Evolutionary conservation across 305 asterid species (phyloP).

Genomic region (Petunia hybrid): DNA sequence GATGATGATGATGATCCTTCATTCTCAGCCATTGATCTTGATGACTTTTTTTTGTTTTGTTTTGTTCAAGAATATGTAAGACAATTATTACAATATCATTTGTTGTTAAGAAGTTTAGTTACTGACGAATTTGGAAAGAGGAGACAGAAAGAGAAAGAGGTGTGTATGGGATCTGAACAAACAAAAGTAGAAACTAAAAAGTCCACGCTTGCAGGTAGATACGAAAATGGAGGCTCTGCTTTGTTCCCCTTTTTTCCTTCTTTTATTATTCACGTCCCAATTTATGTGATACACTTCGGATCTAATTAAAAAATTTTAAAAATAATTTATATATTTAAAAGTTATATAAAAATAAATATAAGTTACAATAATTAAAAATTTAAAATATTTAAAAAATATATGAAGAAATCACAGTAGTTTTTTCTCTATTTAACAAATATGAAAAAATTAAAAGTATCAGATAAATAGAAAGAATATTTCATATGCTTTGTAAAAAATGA

Average conservation of each 20-base stretch:
- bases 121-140: background rate
- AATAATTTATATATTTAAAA: no score
- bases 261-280: background rate
- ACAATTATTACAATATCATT: background rate
- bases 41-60: conserved; percentile 11
- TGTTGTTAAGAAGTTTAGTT: background rate
- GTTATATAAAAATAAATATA: no score
- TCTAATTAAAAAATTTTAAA: no score
- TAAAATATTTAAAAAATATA: no score
- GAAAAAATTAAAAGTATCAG: no score
- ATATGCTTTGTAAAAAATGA: no score
- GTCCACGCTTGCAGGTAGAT: conserved; percentile 29
- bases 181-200: conserved; percentile 16
- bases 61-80: background rate
- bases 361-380: no score
- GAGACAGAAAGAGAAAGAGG: background rate
- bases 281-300: no score
- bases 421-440: no score
- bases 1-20: conserved; percentile 60
- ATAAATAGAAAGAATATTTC: no score
- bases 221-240: conserved; percentile 28
- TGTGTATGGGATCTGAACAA: conserved; percentile 23
- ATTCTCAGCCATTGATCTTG: conserved; percentile 57
- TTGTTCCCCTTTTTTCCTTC: background rate
- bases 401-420: no score